Evolutionary conservation across 441 rosid species (phyloP).

Genomic region (Eruca vesicaria): DNA sequence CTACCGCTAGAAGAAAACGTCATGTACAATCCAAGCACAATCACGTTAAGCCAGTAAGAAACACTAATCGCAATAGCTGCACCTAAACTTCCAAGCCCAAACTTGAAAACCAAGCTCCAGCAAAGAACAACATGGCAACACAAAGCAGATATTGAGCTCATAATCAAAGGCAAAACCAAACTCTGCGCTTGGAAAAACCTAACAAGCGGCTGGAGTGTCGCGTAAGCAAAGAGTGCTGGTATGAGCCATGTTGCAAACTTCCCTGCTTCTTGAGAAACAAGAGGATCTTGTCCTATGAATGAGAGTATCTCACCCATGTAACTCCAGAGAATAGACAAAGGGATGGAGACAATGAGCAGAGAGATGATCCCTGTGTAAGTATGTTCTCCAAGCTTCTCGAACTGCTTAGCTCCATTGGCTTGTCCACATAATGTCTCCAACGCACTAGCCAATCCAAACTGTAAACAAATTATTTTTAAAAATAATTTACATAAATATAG

Average conservation of each 20-base stretch:
- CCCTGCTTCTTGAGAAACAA: constrained; percentile 64
- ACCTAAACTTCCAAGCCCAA: constrained; percentile 50
- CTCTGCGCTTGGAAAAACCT: constrained; percentile 70
- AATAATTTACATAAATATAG: neutral
- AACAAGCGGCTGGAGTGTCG: constrained; percentile 55
- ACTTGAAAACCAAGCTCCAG: constrained; percentile 64
- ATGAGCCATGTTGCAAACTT: constrained; percentile 54
- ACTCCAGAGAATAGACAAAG: constrained; percentile 60
- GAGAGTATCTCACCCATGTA: constrained; percentile 56
- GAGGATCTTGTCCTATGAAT: constrained; percentile 66
- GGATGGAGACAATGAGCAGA: constrained; percentile 46
- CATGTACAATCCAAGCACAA: constrained; percentile 60
- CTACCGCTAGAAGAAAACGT: constrained; percentile 48
- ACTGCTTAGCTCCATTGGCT: constrained; percentile 78
- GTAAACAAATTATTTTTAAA: constrained; percentile 4
- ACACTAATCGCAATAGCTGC: constrained; percentile 62
- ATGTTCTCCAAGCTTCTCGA: constrained; percentile 56
- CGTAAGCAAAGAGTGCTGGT: constrained; percentile 70
- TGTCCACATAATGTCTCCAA: constrained; percentile 84
- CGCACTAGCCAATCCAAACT: constrained; percentile 78
- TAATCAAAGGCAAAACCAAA: constrained; percentile 59
- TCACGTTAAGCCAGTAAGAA: constrained; percentile 68
- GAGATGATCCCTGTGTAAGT: constrained; percentile 59
- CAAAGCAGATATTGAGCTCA: constrained; percentile 46
- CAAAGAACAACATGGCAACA: constrained; percentile 53